A percentile compares a stretch with the other conserved stretches of the same genome.
Evolutionary conservation across 179 eudicot genomes (phyloP).

Genomic region (Patellifolia procumbens): DNA sequence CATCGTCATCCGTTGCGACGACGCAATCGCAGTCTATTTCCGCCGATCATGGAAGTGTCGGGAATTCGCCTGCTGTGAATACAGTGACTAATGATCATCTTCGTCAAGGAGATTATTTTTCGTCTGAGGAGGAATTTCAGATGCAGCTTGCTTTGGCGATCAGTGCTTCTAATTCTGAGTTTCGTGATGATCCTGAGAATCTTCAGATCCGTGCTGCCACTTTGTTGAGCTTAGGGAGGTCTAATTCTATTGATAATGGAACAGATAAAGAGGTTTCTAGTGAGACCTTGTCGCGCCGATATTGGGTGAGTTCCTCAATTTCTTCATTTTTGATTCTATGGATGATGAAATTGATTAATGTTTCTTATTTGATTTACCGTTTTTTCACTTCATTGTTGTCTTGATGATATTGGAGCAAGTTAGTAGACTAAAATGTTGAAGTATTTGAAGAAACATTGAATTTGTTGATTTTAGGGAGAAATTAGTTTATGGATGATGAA

Average conservation of each 20-base stretch:
- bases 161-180: slow-evolving; percentile 74
- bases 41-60: slow-evolving; percentile 11
- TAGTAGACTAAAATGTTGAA: too few species aligned
- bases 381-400: too few species aligned
- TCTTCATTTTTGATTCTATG: not conserved
- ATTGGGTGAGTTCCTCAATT: slow-evolving; percentile 63
- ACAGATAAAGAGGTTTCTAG: slow-evolving; percentile 46
- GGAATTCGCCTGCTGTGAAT: not conserved
- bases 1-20: slow-evolving; percentile 12
- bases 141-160: slow-evolving; percentile 96
- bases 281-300: slow-evolving; percentile 67
- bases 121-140: slow-evolving; percentile 94
- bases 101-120: slow-evolving; percentile 53
- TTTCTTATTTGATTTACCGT: too few species aligned
- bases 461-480: not conserved
- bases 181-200: slow-evolving; percentile 43
- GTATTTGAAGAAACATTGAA: too few species aligned
- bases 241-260: slow-evolving; percentile 30
- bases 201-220: slow-evolving; percentile 70
- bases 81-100: slow-evolving; percentile 22
- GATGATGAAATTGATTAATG: not conserved
- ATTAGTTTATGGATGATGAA: slow-evolving; percentile 5
- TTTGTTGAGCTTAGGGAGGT: slow-evolving; percentile 47
- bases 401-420: too few species aligned
- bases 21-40: slow-evolving; percentile 21